Evolutionary conservation across 306 rosid species (phyloP).

Genomic region (Heteromeles arbutifolia): DNA sequence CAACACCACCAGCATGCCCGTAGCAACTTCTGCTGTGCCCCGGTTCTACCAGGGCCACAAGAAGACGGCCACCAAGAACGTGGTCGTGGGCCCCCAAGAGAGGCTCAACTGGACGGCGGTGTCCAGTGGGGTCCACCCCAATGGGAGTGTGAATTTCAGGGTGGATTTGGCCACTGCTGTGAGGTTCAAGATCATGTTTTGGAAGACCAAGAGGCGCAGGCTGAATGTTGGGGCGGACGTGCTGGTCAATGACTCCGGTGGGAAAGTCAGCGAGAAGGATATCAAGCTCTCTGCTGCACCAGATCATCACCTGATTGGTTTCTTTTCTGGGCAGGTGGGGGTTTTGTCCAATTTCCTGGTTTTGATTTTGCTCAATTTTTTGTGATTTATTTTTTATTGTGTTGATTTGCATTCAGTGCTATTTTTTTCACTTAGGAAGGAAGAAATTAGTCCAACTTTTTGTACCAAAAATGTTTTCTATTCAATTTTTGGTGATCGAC

Average conservation of each 20-base stretch:
- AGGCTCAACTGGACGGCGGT: conserved; percentile 24
- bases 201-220: conserved; percentile 50
- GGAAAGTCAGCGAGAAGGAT: conserved; percentile 14
- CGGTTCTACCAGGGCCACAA: conserved; percentile 67
- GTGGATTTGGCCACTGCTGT: conserved; percentile 55
- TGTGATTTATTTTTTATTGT: neutral
- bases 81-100: neutral
- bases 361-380: conserved; percentile 15
- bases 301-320: neutral
- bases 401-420: neutral
- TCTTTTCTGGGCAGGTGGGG: conserved; percentile 24
- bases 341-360: conserved; percentile 22
- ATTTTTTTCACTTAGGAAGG: neutral
- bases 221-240: conserved; percentile 49
- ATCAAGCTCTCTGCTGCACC: conserved; percentile 55
- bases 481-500: no score
- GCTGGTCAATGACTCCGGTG: conserved; percentile 34
- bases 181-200: conserved; percentile 59
- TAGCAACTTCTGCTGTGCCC: conserved; percentile 20
- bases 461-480: neutral
- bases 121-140: neutral
- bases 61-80: conserved; percentile 36
- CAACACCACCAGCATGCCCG: neutral
- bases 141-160: conserved; percentile 22
- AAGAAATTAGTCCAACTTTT: neutral